Evolutionary conservation across 2,329 filamentous ascomycete genomes (phyloP), one percentile per base, ranked within the genome.

Genomic region (Xylaria sp.): DNA sequence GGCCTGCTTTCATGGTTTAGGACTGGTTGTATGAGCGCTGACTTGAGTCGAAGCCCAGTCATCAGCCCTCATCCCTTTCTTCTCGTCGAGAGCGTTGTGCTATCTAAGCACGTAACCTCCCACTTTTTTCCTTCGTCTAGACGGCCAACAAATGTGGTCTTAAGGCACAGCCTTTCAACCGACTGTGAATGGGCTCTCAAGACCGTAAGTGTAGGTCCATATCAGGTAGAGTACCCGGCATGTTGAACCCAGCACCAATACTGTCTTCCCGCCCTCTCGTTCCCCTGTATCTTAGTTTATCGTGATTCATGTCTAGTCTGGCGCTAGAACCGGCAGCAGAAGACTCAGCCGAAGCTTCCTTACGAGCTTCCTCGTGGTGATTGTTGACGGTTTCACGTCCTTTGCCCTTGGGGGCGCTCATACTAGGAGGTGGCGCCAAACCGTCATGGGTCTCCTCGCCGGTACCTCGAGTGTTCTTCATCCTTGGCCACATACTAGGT

Each of bases 401-500:
- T 68, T 81, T 84, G 4, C 76, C 74, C 54, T 82, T 80, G 50
- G 80, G 76, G n/a, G 80, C 73, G 7, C 82, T 82, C 3, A 74
- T 72, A n/a, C 72, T 72, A 16, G 68, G 74, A 30, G 73, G 72
- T 46, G 73, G 72, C 47, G 72, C 57, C 23, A 62, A 74, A 44
- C 80, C 80, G 4, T 78, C 74, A 35, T 80, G 73, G 2, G 75
- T 74, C 19, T 88, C 85, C 18, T 87, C 87, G 1, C 87, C 88
- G 3, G 89, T 90, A 13, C 58, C 65, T 11, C 90, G 78, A 0
- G 90, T 92, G 67, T 92, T 95, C 77, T 86, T 88, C 78, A 92
- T 93, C 52, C 90, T 79, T 1, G 91, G 91, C 91, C 91, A 95
- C 60, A 94, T 72, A 66, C 85, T 91, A 0, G 91, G 91, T 7